These are phyloP conservation scores for Cnidoscolus chayamansa DNA, from an alignment of 441 rosid genomes.

Conservation along the genomic window DNA sequence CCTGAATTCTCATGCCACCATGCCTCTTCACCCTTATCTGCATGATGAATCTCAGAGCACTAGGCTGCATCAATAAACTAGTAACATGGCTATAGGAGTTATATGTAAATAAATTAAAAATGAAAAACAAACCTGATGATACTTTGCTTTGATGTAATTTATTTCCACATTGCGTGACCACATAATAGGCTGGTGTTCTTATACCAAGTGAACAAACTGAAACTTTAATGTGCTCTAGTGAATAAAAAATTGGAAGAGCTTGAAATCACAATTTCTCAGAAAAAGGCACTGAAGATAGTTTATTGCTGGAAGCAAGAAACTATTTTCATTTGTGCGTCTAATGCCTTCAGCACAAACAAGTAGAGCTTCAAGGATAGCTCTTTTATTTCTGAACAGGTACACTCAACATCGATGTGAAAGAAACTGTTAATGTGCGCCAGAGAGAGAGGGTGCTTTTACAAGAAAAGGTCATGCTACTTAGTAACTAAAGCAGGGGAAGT, in stretches of 20 bases:
- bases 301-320: neutral
- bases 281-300: neutral
- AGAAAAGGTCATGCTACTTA: neutral
- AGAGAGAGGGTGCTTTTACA: neutral
- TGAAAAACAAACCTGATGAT: conserved; percentile 47
- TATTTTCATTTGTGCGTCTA: conserved; percentile 59
- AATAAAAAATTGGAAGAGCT: neutral
- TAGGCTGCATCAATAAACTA: neutral
- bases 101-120: neutral
- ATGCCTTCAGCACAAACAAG: conserved; percentile 79
- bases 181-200: conserved; percentile 64
- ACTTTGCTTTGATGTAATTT: conserved; percentile 53
- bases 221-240: neutral
- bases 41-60: conserved; percentile 15
- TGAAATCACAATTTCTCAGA: neutral
- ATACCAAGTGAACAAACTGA: conserved; percentile 17
- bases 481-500: conserved; percentile 10
- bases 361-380: conserved; percentile 49
- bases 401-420: neutral
- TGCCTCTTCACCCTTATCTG: conserved; percentile 47
- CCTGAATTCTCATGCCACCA: conserved; percentile 76
- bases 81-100: neutral
- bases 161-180: conserved; percentile 60
- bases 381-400: conserved; percentile 32
- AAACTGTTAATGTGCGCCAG: neutral